Base-by-base conservation (phyloP, 768 basidiomycete genomes). In the Daedalea quercina region DNA sequence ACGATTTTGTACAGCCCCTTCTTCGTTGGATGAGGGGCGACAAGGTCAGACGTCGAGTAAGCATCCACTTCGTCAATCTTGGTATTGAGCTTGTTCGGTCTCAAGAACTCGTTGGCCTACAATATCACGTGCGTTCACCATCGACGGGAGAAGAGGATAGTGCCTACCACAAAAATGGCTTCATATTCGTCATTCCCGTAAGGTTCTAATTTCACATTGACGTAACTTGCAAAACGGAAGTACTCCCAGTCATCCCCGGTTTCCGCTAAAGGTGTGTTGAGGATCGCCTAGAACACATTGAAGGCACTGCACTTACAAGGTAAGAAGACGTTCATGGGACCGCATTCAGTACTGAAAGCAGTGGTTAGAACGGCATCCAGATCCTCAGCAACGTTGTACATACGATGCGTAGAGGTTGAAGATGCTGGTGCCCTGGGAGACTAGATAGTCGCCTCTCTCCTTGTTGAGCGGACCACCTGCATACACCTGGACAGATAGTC, bases 41-140 rank as follows among this genome's bases (percentile, higher is more conserved):
- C 48, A 0, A 78, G 65, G 52, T 76, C 76, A 28, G 63, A 68
- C 0, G 73, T 74, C 19, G 71, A 66, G 53, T 71, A 76, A 0
- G 64, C 70, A 4, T 57, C 54, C 2, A 58, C 52, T 9, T 66
- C 69, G 20, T 70, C 62, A 1, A 68, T 54, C 25, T 55, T 53
- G 9, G 63, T 68, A 54, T 75, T 74, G 41, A 65, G 31, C 3
- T 73, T 64, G 23, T 49, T 52, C 11, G 55, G 63, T n/a, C 26
- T 19, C 4, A n/a, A 33, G 17, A 19, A 22, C n/a, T 44, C 42
- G 35, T 47, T 47, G n/a, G 28, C 34, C 53, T 47, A 41, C 40
- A 25, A 25, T 4, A 40, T 6, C 15, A n/a, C 11, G 28, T 31
- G 28, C 4, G 6, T 31, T 4, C 6, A 31, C 11, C 6, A 31